Evolutionary conservation across 352 stramenopile genomes (phyloP), one percentile per base, ranked within the genome.

Genomic region (Pythium brachiatum): DNA sequence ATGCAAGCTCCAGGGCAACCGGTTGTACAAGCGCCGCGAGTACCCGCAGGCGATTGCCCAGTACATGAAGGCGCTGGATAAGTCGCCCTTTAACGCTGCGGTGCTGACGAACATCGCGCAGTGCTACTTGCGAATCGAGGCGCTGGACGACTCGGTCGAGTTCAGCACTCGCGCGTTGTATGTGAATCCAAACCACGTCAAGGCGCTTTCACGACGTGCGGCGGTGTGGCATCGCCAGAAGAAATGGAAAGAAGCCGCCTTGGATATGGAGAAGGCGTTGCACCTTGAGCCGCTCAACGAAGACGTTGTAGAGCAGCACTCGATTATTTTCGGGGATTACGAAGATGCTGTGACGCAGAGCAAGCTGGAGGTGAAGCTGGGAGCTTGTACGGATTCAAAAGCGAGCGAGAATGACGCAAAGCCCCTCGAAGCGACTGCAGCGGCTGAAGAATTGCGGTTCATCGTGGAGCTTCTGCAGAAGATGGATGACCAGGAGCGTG

Each of bases 21-120:
- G 57, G 5, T 75, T 66, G 23, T 94, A 90, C 74, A 88, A 85
- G 61, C 70, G 62, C 9, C 76, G 76, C 25, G 67, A 86, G 34
- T 90, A 92, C 53, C 48, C 64, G 1, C 47, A 66, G 12, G 83
- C 83, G n/a, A 77, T 90, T 41, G 66, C 73, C 13, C 62, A 60
- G 31, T 94, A 94, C 70, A 88, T 86, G 77, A 64, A 89, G n/a
- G 83, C 82, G 23, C 66, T 94, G 11, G 59, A 73, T 9, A 60
- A 75, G n/a, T 69, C 72, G 1, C 79, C 82, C 3, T 90, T 88
- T 54, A 82, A 78, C 34, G 72, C 81, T 18, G 71, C 78, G 0
- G 72, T 90, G 29, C 69, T 94, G 16, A 78, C 83, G 4, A 94
- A 94, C 47, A 73, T 91, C n/a, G 76, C 85, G 12, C 83, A 91